Base-by-base conservation (phyloP, 345 rosid species). In the Hibiscus syriacus region DNA sequence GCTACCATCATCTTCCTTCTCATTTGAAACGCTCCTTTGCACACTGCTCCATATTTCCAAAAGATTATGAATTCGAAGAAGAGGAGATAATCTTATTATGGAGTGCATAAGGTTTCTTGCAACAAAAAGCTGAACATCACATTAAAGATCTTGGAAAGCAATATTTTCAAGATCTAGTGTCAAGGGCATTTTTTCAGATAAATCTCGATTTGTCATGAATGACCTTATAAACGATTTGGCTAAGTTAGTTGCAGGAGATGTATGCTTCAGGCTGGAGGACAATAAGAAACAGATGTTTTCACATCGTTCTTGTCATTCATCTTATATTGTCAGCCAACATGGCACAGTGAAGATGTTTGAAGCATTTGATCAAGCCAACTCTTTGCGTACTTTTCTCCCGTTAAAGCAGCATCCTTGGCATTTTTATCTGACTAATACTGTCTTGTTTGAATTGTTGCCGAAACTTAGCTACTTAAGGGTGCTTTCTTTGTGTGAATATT, bases 161-260 rank as follows among this genome's bases (percentile, higher is more conserved):
- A 55, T 55, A 6, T 14, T 55, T 55, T 26, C 60, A 6, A 55
- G 60, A 55, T 4, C 36, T 55, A 26, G 36, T 55, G 10, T 55
- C 60, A 27, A 26, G 60, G 34, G 26, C 36, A 14, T 55, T 55
- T 55, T 55, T 55, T 26, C 59, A 55, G 11, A 25, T 4, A 26
- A 55, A 3, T 55, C 59, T 1, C 8, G n/a, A 3, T 25, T 3
- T 6, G 71, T 70, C 64, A 80, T 80, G 81, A 81, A 80, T 62
- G 81, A 80, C 74, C 75, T 80, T 46, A 70, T 78, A 67, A 74
- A 72, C 64, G 84, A 80, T 70, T 54, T 80, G 71, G 81, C 84
- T 29, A 70, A 73, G 64, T 75, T 49, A 58, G 67, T 73, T 46
- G 72, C 81, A 10, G 72, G 76, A 64, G 76, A 74, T 30, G 13